Percentiles rank a stretch among this genome's conserved stretches.
phyloP scores from a whole-genome alignment of 2,329 filamentous ascomycete species.

The Pseudocercospora eumusae region DNA sequence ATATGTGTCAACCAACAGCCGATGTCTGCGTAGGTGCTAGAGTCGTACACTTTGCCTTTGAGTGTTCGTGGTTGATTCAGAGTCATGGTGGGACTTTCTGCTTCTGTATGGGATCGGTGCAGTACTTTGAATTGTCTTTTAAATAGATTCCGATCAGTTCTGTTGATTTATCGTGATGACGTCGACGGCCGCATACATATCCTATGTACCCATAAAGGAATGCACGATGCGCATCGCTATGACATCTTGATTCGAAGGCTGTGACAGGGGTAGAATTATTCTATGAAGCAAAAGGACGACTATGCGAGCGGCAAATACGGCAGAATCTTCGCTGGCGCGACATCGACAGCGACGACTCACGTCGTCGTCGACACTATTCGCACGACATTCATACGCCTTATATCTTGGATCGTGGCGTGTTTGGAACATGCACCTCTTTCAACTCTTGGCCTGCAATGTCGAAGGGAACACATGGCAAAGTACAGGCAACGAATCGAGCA shows the following conservation, averaged over 20 bases:
- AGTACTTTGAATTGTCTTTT: no score
- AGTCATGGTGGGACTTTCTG: conserved; percentile 14
- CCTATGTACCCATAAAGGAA: neutral
- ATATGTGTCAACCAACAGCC: conserved; percentile 29
- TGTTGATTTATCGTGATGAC: neutral
- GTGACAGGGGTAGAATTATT: neutral
- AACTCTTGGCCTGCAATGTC: conserved; percentile 26
- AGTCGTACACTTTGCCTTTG: conserved; percentile 30
- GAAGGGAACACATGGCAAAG: conserved; percentile 28
- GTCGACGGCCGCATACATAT: no score
- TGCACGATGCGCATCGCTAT: neutral
- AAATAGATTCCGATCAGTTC: no score
- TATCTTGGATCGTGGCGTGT: conserved; percentile 2
- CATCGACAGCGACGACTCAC: neutral
- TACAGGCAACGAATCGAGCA: conserved; percentile 26
- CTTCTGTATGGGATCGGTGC: neutral
- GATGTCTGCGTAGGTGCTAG: neutral
- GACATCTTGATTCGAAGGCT: neutral
- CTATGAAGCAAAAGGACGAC: neutral
- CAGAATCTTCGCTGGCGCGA: neutral
- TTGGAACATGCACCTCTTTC: conserved; percentile 17
- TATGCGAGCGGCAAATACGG: neutral
- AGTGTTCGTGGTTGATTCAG: conserved; percentile 24
- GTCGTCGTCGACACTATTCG: neutral
- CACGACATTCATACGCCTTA: conserved; percentile 4